These are phyloP conservation scores for Citrus inodora DNA, from an alignment of 345 rosid species.

Conservation along the genomic window DNA sequence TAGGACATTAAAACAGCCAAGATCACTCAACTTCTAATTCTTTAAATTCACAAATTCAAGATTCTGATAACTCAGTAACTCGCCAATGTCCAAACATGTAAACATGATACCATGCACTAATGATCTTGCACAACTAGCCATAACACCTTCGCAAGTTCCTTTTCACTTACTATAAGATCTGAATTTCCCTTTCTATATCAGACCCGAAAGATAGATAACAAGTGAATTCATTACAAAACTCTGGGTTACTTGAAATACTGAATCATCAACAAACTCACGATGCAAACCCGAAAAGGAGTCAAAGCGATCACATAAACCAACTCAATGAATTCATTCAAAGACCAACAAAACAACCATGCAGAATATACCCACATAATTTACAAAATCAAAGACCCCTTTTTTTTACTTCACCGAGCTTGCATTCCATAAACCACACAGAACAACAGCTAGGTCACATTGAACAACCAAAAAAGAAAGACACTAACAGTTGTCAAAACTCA, in stretches of 20 bases:
- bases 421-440: background rate
- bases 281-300: background rate
- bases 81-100: background rate
- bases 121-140: background rate
- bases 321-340: background rate
- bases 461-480: conserved; percentile 7
- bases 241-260: conserved; percentile 1
- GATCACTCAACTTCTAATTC: background rate
- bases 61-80: background rate
- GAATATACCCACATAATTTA: background rate
- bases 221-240: background rate
- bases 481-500: background rate
- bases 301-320: background rate
- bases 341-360: background rate
- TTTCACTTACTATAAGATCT: background rate
- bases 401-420: background rate
- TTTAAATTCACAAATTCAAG: background rate
- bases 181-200: background rate
- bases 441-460: conserved; percentile 12
- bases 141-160: background rate
- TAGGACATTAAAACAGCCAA: background rate
- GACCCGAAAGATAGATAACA: background rate
- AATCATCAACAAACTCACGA: background rate
- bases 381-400: background rate
- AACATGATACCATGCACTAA: background rate